A percentile compares a stretch with the other conserved stretches of the same genome.
Conservation (phyloP, 805 yeast species). For the Ogataea chonburiensis region DNA sequence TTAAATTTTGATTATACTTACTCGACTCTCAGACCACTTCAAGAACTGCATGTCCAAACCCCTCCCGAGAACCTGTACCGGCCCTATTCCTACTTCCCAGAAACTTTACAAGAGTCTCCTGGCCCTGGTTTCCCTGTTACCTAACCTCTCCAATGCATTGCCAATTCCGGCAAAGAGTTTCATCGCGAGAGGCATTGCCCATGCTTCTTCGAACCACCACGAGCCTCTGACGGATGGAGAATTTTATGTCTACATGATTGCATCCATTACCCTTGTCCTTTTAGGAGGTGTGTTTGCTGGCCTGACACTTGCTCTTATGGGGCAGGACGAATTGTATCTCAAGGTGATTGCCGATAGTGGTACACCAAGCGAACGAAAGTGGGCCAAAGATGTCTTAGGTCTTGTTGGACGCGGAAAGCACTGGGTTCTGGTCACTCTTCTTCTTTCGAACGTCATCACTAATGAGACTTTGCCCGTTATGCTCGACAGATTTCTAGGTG, state of each 20-base stretch:
- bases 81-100: constrained; percentile 1
- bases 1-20: too few species aligned
- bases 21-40: too few species aligned
- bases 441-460: constrained; percentile 85
- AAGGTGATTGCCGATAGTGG: constrained; percentile 92
- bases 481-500: constrained; percentile 88
- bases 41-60: constrained; percentile 9
- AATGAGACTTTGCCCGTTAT: constrained; percentile 94
- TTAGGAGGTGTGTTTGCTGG: constrained; percentile 93
- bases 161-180: constrained; percentile 21
- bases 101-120: constrained; percentile 16
- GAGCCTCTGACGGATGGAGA: constrained; percentile 32
- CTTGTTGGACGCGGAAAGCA: constrained; percentile 85
- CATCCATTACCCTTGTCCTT: constrained; percentile 62
- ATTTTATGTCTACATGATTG: constrained; percentile 46
- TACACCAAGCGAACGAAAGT: constrained; percentile 59
- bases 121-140: constrained; percentile 25
- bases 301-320: constrained; percentile 93
- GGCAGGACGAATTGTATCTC: constrained; percentile 93
- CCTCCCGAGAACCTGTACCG: constrained; percentile 7
- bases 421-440: constrained; percentile 90
- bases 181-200: constrained; percentile 11
- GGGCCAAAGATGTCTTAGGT: constrained; percentile 69
- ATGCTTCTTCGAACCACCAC: constrained; percentile 10
- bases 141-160: constrained; percentile 25